Evolutionary conservation across 2,329 filamentous ascomycete genomes (phyloP).

Genomic region (Stenocarpella maydis): DNA sequence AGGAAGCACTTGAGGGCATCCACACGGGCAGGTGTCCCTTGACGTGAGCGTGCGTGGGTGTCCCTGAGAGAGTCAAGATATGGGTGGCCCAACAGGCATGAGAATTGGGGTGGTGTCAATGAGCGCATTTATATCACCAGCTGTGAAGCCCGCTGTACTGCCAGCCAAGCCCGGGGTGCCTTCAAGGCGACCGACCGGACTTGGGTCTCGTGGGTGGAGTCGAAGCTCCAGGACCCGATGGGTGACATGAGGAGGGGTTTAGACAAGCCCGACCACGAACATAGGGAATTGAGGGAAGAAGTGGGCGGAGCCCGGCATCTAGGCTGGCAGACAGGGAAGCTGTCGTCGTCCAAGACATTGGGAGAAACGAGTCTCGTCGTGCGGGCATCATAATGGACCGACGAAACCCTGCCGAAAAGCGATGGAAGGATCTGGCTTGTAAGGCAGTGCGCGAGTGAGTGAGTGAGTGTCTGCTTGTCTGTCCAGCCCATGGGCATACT

Average conservation of each 20-base stretch:
- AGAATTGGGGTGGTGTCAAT: conserved; percentile 10
- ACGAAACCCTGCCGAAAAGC: conserved; percentile 12
- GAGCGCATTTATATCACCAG: conserved; percentile 32
- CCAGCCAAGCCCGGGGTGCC: conserved; percentile 23
- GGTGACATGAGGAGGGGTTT: conserved; percentile 20
- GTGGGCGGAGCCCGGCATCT: conserved; percentile 18
- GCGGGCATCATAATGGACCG: neutral
- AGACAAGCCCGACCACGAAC: conserved; percentile 2
- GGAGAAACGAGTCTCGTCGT: conserved; percentile 25
- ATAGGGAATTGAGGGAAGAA: neutral
- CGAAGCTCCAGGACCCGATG: conserved; percentile 23
- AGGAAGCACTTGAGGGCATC: conserved; percentile 3
- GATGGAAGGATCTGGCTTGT: conserved; percentile 27
- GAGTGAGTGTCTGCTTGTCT: too few relatives aligned
- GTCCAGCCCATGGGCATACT: conserved; percentile 9
- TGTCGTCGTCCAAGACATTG: conserved; percentile 19
- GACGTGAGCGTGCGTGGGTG: neutral
- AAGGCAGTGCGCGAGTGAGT: conserved; percentile 6
- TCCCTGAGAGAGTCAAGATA: conserved; percentile 1
- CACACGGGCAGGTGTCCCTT: conserved; percentile 11
- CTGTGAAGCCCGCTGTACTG: conserved; percentile 19
- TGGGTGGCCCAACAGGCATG: conserved; percentile 15
- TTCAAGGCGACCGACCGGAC: conserved; percentile 28
- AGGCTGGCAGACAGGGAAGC: conserved; percentile 1
- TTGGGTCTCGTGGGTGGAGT: conserved; percentile 32